Conservation (phyloP, 805 yeast genomes). For the Candida parachauliodes region DNA sequence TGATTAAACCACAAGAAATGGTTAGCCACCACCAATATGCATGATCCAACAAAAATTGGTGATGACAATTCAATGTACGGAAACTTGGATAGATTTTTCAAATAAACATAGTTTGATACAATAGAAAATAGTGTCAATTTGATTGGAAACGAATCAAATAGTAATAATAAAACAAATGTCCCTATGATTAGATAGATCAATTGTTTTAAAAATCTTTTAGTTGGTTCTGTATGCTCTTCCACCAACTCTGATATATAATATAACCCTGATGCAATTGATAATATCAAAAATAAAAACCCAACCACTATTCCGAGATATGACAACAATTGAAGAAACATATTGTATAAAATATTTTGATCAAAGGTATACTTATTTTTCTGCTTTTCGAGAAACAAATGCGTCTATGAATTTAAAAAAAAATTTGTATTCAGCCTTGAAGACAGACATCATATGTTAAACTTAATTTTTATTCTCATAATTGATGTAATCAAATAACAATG, state of each 20-base stretch:
- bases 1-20: constrained; percentile 89
- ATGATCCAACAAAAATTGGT: constrained; percentile 65
- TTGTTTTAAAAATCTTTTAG: constrained; percentile 64
- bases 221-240: constrained; percentile 87
- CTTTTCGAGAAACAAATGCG: no score
- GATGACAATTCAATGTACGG: constrained; percentile 78
- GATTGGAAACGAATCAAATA: constrained; percentile 80
- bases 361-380: no score
- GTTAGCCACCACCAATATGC: constrained; percentile 69
- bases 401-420: no score
- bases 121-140: constrained; percentile 64
- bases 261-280: constrained; percentile 80
- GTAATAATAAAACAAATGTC: constrained; percentile 51
- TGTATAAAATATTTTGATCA: not conserved
- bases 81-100: constrained; percentile 73
- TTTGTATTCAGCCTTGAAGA: no score
- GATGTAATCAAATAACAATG: no score
- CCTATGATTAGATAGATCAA: constrained; percentile 61
- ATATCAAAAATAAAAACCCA: constrained; percentile 39
- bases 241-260: constrained; percentile 89
- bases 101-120: constrained; percentile 66
- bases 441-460: no score
- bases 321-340: constrained; percentile 38
- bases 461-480: no score
- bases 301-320: constrained; percentile 35